Base-by-base conservation (phyloP, 176 grass and related monocot genomes). In the Oryza glaberrima region DNA sequence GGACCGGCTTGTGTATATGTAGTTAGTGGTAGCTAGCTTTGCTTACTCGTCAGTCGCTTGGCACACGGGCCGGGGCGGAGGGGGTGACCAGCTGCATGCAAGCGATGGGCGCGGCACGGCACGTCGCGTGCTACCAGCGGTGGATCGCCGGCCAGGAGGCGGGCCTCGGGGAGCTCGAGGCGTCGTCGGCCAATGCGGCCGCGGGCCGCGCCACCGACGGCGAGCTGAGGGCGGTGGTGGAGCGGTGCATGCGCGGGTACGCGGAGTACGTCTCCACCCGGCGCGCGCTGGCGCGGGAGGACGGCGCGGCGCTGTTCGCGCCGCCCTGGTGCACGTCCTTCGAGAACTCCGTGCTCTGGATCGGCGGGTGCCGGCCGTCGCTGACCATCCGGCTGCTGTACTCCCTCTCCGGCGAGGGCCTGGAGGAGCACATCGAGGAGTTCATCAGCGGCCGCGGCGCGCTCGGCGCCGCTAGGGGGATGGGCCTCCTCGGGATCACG, bases 281-380 rank as follows among this genome's bases (percentile, higher is more conserved):
- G 51, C 82, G 88, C 20, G 10, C 11, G 11, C 77, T 93, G 71
- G 73, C 73, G 26, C 78, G 4, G 0, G 76, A 84, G 58, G 92
- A 90, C 63, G 87, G 83, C 20, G 32, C 87, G 9, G 77, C 84
- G 79, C 84, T 93, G 85, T 70, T 90, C 89, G 70, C 73, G 48
- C 95, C 90, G 45, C 82, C 87, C 17, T 98, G 95, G 95, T 98
- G 92, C 84, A 88, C 86, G 63, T 69, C 89, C 45, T 98, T 95
- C 60, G 95, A 98, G 71, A 94, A 86, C 72, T 88, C 92, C 35
- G n/a, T 88, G 65, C 87, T 93, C 65, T 97, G 83, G 88, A 58
- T 94, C 60, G 95, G 90, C 1, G 90, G 90, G 19, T 97, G 95
- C 84, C 95, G 92, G 41, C 90, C 92, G 0, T 82, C 92, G n/a